A percentile compares a stretch with the other conserved stretches of the same genome.
These are phyloP conservation scores for Pelargonium myrrhifolium DNA, from an alignment of 441 rosid species.

Conservation along the genomic window DNA sequence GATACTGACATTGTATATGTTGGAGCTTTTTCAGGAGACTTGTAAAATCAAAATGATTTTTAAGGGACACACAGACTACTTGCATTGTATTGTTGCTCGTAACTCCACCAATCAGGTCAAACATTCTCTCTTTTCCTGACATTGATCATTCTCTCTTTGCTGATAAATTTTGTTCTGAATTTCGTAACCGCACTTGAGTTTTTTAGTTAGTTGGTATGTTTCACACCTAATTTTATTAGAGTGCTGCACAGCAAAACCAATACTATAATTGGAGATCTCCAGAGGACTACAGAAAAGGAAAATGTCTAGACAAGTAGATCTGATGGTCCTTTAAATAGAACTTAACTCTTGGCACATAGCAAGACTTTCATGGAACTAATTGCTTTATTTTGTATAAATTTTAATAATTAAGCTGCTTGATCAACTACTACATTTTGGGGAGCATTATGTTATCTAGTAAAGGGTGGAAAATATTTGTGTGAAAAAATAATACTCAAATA, in stretches of 20 bases:
- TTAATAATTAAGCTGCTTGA: too few species aligned
- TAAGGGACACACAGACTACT: slow-evolving; percentile 80
- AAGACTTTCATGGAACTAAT: neutral
- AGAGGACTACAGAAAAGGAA: neutral
- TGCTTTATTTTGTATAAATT: neutral
- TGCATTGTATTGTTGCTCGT: slow-evolving; percentile 70
- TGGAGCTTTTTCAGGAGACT: slow-evolving; percentile 62
- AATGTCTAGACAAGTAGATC: neutral
- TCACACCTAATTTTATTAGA: neutral
- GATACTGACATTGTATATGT: slow-evolving; percentile 5
- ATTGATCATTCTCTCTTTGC: neutral
- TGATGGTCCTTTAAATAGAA: neutral
- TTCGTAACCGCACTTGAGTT: too few species aligned
- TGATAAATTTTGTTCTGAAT: neutral
- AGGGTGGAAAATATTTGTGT: neutral
- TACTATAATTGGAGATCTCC: neutral
- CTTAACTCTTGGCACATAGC: neutral
- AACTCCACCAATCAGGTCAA: slow-evolving; percentile 69
- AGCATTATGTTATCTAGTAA: neutral
- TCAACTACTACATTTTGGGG: too few species aligned
- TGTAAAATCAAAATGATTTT: slow-evolving; percentile 63
- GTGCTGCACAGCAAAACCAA: neutral
- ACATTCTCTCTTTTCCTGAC: slow-evolving; percentile 9
- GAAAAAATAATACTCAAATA: neutral
- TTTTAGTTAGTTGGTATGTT: neutral